A percentile compares a stretch with the other conserved stretches of the same genome.
Conservation (phyloP, 208 protist species). For the Leptomonas pyrrhocoris region DNA sequence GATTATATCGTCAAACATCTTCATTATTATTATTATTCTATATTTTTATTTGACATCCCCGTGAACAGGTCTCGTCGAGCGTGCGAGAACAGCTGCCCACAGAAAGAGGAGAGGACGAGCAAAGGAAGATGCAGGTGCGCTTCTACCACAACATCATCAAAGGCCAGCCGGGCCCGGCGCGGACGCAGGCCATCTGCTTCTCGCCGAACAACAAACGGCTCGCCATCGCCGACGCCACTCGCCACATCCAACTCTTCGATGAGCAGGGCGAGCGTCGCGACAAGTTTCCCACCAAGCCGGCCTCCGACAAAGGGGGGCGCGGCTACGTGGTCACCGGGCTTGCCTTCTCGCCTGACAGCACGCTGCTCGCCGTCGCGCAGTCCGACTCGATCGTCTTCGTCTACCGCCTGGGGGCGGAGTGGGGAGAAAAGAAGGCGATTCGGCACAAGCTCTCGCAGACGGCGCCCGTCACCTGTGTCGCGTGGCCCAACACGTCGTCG, state of each 20-base stretch:
- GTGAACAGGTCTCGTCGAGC: too few species aligned
- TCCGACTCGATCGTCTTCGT: conserved; percentile 97
- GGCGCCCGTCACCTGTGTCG: conserved; percentile 90
- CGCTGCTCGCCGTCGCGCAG: conserved; percentile 95
- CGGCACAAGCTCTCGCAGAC: conserved; percentile 96
- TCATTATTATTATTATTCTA: too few species aligned
- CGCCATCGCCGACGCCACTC: conserved; percentile 88
- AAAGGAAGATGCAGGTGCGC: conserved; percentile 84
- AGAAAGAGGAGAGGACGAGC: conserved; percentile 8
- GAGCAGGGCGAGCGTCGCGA: conserved; percentile 94
- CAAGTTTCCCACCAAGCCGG: conserved; percentile 94
- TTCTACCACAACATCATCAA: conserved; percentile 92
- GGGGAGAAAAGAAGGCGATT: conserved; percentile 98
- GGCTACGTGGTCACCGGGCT: conserved; percentile 92
- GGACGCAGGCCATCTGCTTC: conserved; percentile 93
- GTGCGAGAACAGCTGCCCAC: too few species aligned
- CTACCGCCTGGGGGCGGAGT: conserved; percentile 96
- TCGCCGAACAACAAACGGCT: conserved; percentile 95
- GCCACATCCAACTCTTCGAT: conserved; percentile 95
- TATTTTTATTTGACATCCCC: too few species aligned
- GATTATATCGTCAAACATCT: too few species aligned
- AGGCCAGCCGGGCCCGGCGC: conserved; percentile 73
- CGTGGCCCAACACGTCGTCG: conserved; percentile 89
- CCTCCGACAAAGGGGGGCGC: conserved; percentile 86
- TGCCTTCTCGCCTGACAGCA: conserved; percentile 96